Evolutionary conservation across 2,329 filamentous ascomycete genomes (phyloP).

Genomic region (Pleurostoma richardsiae): DNA sequence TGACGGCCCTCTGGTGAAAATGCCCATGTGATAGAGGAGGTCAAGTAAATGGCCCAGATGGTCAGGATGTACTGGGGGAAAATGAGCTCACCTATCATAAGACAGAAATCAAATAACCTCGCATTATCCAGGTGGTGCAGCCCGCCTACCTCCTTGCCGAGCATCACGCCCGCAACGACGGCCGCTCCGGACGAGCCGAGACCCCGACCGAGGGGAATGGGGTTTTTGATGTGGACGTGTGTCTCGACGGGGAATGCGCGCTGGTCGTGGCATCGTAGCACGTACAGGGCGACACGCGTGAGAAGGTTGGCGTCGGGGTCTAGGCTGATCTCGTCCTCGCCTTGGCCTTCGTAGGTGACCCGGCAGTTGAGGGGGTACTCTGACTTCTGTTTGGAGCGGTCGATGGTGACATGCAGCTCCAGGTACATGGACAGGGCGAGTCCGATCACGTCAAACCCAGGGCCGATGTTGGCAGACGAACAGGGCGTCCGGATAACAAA

Average conservation of each 20-base stretch:
- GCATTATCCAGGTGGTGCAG: constrained; percentile 70
- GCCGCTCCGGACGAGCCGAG: constrained; percentile 94
- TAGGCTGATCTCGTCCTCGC: constrained; percentile 71
- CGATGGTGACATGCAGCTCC: constrained; percentile 77
- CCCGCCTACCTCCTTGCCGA: constrained; percentile 83
- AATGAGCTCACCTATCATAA: constrained; percentile 75
- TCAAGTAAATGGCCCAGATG: no score
- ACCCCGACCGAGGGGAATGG: constrained; percentile 87
- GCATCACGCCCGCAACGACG: constrained; percentile 89
- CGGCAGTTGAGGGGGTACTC: constrained; percentile 73
- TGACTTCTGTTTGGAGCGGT: constrained; percentile 49
- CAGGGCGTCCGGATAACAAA: constrained; percentile 78
- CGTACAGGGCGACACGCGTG: constrained; percentile 89
- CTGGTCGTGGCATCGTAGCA: constrained; percentile 86
- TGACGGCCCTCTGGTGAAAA: no score
- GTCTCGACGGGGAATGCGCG: constrained; percentile 80
- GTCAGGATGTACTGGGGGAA: not conserved
- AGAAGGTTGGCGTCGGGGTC: constrained; percentile 87
- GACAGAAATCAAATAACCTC: constrained; percentile 86
- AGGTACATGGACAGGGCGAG: constrained; percentile 92
- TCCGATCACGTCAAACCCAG: constrained; percentile 96
- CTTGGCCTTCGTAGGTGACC: constrained; percentile 85
- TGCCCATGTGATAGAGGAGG: no score
- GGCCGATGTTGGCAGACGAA: constrained; percentile 96
- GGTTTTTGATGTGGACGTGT: constrained; percentile 91